Evolutionary conservation across 108 stramenopile genomes (phyloP).

Genomic region (Fragilariopsis cylindrus): DNA sequence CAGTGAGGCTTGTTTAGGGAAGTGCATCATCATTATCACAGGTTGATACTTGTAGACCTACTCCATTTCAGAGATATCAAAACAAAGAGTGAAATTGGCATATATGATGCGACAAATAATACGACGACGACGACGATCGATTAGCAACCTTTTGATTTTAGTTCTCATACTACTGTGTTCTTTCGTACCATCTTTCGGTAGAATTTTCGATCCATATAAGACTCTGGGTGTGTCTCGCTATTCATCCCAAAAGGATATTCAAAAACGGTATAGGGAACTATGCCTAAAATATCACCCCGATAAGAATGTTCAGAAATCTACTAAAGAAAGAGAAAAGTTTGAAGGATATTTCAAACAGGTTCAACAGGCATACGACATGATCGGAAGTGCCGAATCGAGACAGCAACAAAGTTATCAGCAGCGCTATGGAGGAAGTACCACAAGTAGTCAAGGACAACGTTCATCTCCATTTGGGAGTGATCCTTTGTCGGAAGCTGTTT

Average conservation of each 20-base stretch:
- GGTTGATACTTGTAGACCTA: too few species aligned
- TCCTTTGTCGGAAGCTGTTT: constrained; percentile 24
- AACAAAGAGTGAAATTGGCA: too few species aligned
- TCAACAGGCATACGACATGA: constrained; percentile 68
- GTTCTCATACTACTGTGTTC: background rate
- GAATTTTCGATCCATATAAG: constrained; percentile 52
- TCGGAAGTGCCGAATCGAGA: constrained; percentile 59
- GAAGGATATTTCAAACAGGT: constrained; percentile 74
- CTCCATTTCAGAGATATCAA: too few species aligned
- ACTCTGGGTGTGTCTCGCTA: constrained; percentile 46
- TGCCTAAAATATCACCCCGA: constrained; percentile 80
- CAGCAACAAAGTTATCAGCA: constrained; percentile 38
- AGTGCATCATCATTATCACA: too few species aligned
- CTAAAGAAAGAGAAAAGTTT: constrained; percentile 33
- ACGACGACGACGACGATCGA: too few species aligned
- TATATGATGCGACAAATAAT: too few species aligned
- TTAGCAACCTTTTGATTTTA: background rate
- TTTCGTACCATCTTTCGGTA: background rate
- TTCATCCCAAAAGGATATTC: constrained; percentile 58
- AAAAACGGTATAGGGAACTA: constrained; percentile 55
- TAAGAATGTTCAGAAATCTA: constrained; percentile 48
- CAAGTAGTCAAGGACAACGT: background rate
- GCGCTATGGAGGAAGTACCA: background rate
- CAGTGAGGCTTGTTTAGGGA: too few species aligned
- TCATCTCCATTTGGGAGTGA: constrained; percentile 17